These are phyloP conservation scores for Pochonia chlamydosporia DNA, from an alignment of 2,329 filamentous ascomycete species.

Conservation along the genomic window DNA sequence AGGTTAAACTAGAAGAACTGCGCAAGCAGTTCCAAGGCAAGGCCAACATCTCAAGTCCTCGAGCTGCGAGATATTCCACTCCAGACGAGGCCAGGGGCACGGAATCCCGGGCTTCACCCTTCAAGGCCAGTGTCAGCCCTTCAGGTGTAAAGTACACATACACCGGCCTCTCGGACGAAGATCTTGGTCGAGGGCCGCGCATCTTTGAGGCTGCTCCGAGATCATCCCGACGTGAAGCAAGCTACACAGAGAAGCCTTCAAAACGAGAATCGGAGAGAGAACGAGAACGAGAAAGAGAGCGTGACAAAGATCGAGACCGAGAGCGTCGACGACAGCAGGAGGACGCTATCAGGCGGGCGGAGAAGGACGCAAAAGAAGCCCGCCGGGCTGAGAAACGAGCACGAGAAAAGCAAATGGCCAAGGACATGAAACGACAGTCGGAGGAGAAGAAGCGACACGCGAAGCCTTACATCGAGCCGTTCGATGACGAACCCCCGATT, in stretches of 20 bases:
- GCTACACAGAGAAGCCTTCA: constrained; percentile 40
- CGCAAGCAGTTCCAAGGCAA: constrained; percentile 46
- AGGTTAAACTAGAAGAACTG: constrained; percentile 60
- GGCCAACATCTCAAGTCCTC: constrained; percentile 37
- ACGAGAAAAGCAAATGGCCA: constrained; percentile 29
- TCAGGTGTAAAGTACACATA: constrained; percentile 28
- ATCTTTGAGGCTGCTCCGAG: constrained; percentile 36
- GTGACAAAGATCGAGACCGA: constrained; percentile 16
- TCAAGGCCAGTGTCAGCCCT: constrained; percentile 29
- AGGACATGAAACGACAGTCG: constrained; percentile 30
- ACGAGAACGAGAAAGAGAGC: constrained; percentile 20
- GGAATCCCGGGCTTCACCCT: constrained; percentile 29
- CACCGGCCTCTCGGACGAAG: constrained; percentile 43
- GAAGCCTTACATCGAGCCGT: constrained; percentile 30
- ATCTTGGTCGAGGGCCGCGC: constrained; percentile 29
- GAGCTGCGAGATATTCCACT: constrained; percentile 28
- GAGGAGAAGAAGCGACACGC: constrained; percentile 31
- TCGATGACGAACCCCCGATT: constrained; percentile 22
- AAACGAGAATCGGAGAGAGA: constrained; percentile 38
- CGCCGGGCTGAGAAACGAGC: constrained; percentile 28
- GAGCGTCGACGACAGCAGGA: constrained; percentile 16
- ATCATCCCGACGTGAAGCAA: constrained; percentile 39
- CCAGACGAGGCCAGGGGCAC: constrained; percentile 7
- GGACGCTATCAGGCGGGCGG: constrained; percentile 21
- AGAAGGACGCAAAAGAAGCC: constrained; percentile 27